A percentile compares a stretch with the other conserved stretches of the same genome.
These are phyloP conservation scores for Chenopodium album DNA, from an alignment of 148 eudicot genomes.

Conservation along the genomic window DNA sequence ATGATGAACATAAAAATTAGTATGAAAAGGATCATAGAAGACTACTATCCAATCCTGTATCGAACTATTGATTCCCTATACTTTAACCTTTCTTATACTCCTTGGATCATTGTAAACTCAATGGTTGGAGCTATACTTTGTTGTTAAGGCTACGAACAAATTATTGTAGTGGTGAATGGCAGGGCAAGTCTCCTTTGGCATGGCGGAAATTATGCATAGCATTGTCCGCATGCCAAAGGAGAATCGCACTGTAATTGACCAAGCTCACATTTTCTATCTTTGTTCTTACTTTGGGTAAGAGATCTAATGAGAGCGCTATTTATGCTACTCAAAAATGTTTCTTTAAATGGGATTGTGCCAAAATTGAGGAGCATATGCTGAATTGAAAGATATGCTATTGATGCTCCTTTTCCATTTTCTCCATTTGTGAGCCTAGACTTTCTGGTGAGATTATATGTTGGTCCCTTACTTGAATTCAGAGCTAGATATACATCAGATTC, in stretches of 20 bases:
- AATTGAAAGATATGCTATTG: neutral
- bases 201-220: conserved; percentile 11
- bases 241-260: conserved; percentile 35
- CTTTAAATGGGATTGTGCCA: neutral
- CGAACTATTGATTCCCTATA: too few relatives aligned
- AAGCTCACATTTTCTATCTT: neutral
- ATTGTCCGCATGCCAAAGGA: conserved; percentile 28
- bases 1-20: neutral
- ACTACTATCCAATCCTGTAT: neutral
- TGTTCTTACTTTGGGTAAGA: neutral
- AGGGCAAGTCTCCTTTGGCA: conserved; percentile 40
- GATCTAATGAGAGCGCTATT: neutral
- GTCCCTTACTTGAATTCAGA: too few relatives aligned
- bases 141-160: neutral
- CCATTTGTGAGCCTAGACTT: too few relatives aligned
- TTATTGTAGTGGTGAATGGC: conserved; percentile 16
- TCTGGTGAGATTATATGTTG: too few relatives aligned
- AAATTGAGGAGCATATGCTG: conserved; percentile 14
- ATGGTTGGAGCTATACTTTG: neutral
- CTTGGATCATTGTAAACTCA: too few relatives aligned
- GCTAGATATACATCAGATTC: too few relatives aligned
- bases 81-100: too few relatives aligned
- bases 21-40: neutral
- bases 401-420: neutral
- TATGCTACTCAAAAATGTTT: neutral